A percentile compares a stretch with the other conserved stretches of the same genome.
These are phyloP conservation scores for Starmerella riodocensis DNA, from an alignment of 805 yeast species.

Conservation along the genomic window DNA sequence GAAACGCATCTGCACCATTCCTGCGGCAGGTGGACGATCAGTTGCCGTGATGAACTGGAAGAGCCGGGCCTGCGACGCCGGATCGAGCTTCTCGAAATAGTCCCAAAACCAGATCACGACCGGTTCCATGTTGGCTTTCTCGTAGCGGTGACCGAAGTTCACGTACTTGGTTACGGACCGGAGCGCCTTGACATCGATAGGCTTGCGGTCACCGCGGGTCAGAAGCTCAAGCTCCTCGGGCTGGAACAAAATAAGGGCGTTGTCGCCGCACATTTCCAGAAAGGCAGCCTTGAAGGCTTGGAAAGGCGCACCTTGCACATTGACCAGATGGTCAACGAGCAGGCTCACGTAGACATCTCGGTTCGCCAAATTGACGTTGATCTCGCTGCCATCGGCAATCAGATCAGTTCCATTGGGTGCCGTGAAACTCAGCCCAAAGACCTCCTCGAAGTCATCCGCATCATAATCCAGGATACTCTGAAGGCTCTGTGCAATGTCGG, in stretches of 20 bases:
- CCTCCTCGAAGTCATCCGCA: conserved; percentile 34
- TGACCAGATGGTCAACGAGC: conserved; percentile 48
- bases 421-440: conserved; percentile 50
- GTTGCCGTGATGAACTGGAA: conserved; percentile 78
- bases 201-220: conserved; percentile 63
- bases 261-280: conserved; percentile 60
- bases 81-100: conserved; percentile 38
- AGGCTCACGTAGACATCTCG: conserved; percentile 46
- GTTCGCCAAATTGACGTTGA: conserved; percentile 46
- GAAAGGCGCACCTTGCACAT: conserved; percentile 34
- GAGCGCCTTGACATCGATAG: conserved; percentile 52
- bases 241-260: conserved; percentile 64
- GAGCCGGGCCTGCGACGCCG: conserved; percentile 44
- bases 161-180: conserved; percentile 59
- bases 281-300: conserved; percentile 59
- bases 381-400: conserved; percentile 42
- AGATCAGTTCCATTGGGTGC: conserved; percentile 48
- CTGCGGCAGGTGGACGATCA: conserved; percentile 86
- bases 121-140: conserved; percentile 22
- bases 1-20: conserved; percentile 61
- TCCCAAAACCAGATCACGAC: conserved; percentile 82
- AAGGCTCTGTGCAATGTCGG: conserved; percentile 46
- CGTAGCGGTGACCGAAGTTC: conserved; percentile 41
- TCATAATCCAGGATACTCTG: conserved; percentile 35
- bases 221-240: conserved; percentile 71